phyloP scores from a whole-genome alignment of 768 basidiomycete genomes.

The Dioszegia aurantiaca region DNA sequence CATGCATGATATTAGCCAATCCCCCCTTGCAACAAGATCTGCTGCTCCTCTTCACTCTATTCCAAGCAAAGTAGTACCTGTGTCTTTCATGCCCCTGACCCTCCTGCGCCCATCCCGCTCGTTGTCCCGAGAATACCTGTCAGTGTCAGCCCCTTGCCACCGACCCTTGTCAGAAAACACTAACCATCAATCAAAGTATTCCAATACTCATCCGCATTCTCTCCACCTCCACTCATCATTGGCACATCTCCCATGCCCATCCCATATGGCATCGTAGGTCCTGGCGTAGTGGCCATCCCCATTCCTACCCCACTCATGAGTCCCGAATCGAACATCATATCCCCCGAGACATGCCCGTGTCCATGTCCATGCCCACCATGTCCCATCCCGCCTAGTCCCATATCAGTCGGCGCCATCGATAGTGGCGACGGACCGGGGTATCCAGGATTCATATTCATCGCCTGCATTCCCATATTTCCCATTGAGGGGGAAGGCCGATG shows the following conservation, averaged over 20 bases:
- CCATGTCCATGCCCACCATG: slow-evolving; percentile 11
- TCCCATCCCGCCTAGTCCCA: not conserved
- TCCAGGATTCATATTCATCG: no score
- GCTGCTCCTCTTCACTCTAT: no score
- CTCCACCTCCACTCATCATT: slow-evolving; percentile 13
- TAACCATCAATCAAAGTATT: slow-evolving; percentile 51
- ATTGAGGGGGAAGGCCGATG: not conserved
- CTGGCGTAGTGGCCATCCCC: not conserved
- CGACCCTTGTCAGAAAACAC: slow-evolving; percentile 10
- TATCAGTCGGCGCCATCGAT: not conserved
- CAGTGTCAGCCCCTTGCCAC: slow-evolving; percentile 2
- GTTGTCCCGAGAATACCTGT: slow-evolving; percentile 17
- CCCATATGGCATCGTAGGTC: not conserved
- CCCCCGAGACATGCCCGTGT: slow-evolving; percentile 8
- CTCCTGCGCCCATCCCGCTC: not conserved
- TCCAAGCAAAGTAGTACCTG: no score
- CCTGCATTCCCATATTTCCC: not conserved
- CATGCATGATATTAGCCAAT: no score
- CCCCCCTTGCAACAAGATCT: no score
- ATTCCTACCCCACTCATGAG: not conserved
- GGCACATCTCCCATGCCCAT: slow-evolving; percentile 15
- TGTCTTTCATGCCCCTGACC: not conserved
- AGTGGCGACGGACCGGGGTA: not conserved
- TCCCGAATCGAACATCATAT: slow-evolving; percentile 9
- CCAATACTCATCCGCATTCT: slow-evolving; percentile 51